phyloP scores from a whole-genome alignment of 768 basidiomycete genomes.

The Serendipita sp. region DNA sequence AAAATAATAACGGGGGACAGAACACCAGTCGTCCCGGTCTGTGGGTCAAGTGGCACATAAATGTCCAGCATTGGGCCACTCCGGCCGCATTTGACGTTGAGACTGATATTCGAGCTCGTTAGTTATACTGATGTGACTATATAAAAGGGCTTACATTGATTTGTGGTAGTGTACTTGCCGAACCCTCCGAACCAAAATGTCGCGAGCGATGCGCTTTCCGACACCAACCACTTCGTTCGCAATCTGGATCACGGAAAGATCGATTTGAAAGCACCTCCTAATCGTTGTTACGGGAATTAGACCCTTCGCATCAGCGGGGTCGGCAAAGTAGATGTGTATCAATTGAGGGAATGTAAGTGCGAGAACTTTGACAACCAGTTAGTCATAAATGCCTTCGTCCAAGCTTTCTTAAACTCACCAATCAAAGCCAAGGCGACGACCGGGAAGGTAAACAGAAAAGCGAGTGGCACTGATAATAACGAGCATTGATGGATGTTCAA shows the following conservation, averaged over 20 bases:
- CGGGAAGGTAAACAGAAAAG: background rate
- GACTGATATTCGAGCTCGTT: background rate
- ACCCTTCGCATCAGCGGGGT: background rate
- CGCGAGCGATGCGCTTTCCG: background rate
- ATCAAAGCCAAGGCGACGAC: background rate
- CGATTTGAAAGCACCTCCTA: background rate
- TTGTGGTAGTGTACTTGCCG: background rate
- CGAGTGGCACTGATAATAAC: background rate
- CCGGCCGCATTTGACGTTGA: background rate
- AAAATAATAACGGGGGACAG: slow-evolving; percentile 7
- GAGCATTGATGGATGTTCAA: background rate
- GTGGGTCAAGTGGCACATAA: slow-evolving; percentile 3
- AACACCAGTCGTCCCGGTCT: background rate
- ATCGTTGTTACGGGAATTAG: background rate
- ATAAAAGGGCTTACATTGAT: background rate
- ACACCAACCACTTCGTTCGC: background rate
- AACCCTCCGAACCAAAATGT: background rate
- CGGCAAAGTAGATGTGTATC: background rate
- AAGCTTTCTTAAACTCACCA: background rate
- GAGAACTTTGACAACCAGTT: background rate
- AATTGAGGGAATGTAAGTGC: background rate
- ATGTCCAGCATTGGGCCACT: slow-evolving; percentile 1
- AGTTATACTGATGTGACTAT: no score
- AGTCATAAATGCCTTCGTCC: background rate
- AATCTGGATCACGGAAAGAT: background rate